A percentile compares a stretch with the other conserved stretches of the same genome.
phyloP scores from a whole-genome alignment of 225 moss, liverwort and hornwort species.

The Physcomitrellopsis africana region DNA sequence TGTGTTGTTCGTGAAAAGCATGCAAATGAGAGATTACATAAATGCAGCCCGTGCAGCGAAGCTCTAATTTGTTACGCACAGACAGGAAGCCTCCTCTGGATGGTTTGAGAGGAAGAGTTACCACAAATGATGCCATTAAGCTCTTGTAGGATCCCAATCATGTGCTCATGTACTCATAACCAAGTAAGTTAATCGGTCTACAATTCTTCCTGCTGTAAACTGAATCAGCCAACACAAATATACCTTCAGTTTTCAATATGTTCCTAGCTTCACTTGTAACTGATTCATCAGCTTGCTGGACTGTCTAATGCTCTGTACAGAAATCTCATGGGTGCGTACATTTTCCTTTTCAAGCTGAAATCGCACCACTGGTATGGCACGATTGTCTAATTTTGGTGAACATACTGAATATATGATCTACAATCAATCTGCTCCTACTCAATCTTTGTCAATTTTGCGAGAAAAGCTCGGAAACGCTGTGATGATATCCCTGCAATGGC shows the following conservation, averaged over 20 bases:
- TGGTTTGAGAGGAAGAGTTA: conserved; percentile 65
- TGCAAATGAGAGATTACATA: conserved; percentile 75
- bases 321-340: background rate
- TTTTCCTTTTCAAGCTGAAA: background rate
- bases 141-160: conserved; percentile 13
- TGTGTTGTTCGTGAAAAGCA: conserved; percentile 63
- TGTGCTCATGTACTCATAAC: too few relatives aligned
- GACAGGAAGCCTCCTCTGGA: conserved; percentile 74
- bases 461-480: conserved; percentile 44
- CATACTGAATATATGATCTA: background rate
- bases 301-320: background rate
- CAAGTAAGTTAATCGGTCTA: background rate
- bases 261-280: background rate
- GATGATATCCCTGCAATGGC: conserved; percentile 28
- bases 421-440: background rate
- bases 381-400: background rate
- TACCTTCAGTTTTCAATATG: background rate
- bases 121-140: conserved; percentile 70
- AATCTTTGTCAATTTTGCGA: conserved; percentile 26
- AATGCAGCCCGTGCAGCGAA: conserved; percentile 60
- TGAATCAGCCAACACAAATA: background rate
- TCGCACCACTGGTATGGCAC: too few relatives aligned
- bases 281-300: background rate
- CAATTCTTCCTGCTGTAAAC: background rate
- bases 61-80: conserved; percentile 64